Evolutionary conservation across 1,284 basidiomycete genomes (phyloP).

Genomic region (Waitea zeae): DNA sequence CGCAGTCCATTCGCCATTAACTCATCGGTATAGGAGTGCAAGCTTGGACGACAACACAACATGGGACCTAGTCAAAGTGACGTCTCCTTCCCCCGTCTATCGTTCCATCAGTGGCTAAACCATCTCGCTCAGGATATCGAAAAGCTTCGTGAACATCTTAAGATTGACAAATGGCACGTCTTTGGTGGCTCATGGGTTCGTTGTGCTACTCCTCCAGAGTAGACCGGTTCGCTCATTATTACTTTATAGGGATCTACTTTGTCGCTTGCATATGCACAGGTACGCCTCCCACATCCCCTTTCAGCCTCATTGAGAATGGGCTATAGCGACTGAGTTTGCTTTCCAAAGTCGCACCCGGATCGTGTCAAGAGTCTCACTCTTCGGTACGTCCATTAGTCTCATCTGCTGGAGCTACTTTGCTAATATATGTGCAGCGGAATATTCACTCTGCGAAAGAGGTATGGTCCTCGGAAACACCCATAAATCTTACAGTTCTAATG

Average conservation of each 20-base stretch:
- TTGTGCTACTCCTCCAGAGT: conserved; percentile 7
- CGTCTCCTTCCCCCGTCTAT: no score
- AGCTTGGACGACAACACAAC: conserved; percentile 81
- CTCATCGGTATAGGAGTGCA: no score
- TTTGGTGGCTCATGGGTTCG: conserved; percentile 85
- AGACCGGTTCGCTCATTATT: background rate
- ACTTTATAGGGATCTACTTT: conserved; percentile 71
- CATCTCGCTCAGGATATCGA: conserved; percentile 26
- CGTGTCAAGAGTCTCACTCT: conserved; percentile 68
- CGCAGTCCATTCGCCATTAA: conserved; percentile 10
- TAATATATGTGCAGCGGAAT: conserved; percentile 47
- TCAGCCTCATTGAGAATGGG: background rate
- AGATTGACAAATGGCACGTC: conserved; percentile 77
- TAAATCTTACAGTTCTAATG: conserved; percentile 11
- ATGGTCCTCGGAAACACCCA: no score
- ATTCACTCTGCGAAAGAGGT: conserved; percentile 72
- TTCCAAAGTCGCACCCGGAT: conserved; percentile 54
- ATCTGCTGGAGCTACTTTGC: background rate
- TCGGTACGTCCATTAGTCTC: conserved; percentile 27
- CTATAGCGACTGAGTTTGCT: background rate
- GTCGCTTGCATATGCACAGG: conserved; percentile 79
- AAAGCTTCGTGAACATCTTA: conserved; percentile 45
- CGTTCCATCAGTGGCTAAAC: conserved; percentile 68
- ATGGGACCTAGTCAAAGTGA: conserved; percentile 83
- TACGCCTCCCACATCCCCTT: conserved; percentile 12